Base-by-base conservation (phyloP, 768 basidiomycete genomes). In the Calvatia gigantea region DNA sequence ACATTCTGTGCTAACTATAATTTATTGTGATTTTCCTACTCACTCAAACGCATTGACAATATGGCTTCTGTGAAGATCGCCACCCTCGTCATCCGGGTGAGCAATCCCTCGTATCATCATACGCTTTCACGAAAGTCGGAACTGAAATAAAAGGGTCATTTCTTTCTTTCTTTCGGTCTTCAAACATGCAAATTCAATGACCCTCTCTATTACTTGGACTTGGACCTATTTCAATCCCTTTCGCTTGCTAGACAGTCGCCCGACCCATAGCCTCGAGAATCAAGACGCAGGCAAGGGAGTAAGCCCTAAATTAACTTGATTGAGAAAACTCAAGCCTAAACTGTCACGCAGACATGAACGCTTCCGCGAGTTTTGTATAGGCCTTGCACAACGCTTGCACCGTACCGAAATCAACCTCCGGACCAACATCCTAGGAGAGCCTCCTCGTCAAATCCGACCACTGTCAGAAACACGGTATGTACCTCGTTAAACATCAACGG, bases 321-420 rank as follows among this genome's bases (percentile, higher is more conserved):
- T 9, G 25, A 39, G n/a, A n/a, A 50, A 39, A 58, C 9, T 42
- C 41, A 29, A 52, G 41, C 58, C 23, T 33, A 45, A 29, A 33
- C 15, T 23, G 21, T 28, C 6, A 21, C 17, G 14, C 31, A 68
- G 91, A 67, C 89, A 91, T 69, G 84, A 85, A 39, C 73, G 76
- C 12, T 93, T 93, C 65, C 84, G 89, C 37, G 68, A 70, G 15
- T 60, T 91, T 46, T 93, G 91, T 61, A 79, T 92, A 25, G 73
- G 75, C 53, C 81, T 92, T 58, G 90, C 89, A 4, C 91, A 94
- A 69, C 69, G 72, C 60, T 83, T 91, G 79, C 86, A 93, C 69
- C 83, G 85, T 38, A 74, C 80, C 29, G 91, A 94, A 67, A 75
- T 86, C 6, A 78, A 79, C 61, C 73, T 93, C 43, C 81, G 91